Conservation (phyloP, 805 yeast genomes). For the Zygotorulaspora florentina region DNA sequence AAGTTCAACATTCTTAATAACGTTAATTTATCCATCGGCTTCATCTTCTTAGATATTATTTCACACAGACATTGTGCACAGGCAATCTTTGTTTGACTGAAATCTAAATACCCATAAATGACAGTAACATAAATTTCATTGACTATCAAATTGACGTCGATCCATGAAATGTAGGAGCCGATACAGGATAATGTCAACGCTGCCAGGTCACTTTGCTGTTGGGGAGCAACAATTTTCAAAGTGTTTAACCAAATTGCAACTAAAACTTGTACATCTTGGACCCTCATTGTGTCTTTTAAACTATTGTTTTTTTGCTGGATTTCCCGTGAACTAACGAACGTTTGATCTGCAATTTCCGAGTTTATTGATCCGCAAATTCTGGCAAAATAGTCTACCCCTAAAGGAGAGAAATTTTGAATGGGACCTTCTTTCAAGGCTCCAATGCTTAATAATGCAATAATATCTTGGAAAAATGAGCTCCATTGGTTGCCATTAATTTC, state of each 20-base stretch:
- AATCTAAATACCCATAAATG: conserved; percentile 55
- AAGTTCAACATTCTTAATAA: conserved; percentile 66
- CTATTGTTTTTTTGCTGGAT: conserved; percentile 59
- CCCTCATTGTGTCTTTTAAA: conserved; percentile 79
- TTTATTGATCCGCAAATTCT: conserved; percentile 74
- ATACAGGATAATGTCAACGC: conserved; percentile 49
- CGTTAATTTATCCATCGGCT: conserved; percentile 58
- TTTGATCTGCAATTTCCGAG: conserved; percentile 89
- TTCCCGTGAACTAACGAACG: conserved; percentile 65
- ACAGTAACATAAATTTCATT: conserved; percentile 52
- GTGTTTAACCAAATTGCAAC: conserved; percentile 62
- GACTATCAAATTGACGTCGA: conserved; percentile 72
- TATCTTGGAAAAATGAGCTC: conserved; percentile 32
- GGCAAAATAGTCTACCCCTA: conserved; percentile 64
- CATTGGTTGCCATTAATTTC: conserved; percentile 30
- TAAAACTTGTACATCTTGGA: conserved; percentile 63
- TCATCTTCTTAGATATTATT: conserved; percentile 74
- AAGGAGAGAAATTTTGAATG: conserved; percentile 32
- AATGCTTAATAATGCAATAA: conserved; percentile 24
- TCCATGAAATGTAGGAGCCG: conserved; percentile 91
- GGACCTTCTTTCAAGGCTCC: conserved; percentile 15
- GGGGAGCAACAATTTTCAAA: conserved; percentile 21
- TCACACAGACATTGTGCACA: conserved; percentile 53
- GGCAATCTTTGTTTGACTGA: conserved; percentile 46
- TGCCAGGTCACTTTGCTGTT: conserved; percentile 25